Percentiles rank a stretch among this genome's conserved stretches.
These are phyloP conservation scores for Malbranchea zuffiana DNA, from an alignment of 2,329 filamentous ascomycete genomes.

Conservation along the genomic window DNA sequence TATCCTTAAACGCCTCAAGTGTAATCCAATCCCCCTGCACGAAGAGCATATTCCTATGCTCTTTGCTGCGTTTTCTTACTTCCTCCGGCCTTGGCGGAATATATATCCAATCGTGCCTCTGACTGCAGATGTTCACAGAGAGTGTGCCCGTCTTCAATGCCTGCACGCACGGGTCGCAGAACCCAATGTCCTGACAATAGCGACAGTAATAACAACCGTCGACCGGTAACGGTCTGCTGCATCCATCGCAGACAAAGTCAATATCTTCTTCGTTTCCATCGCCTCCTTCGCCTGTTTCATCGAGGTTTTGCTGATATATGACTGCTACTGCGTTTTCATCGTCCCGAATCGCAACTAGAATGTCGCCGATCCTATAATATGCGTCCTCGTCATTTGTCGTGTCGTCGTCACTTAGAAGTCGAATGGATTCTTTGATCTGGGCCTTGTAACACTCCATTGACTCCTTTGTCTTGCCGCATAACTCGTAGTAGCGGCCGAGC, in stretches of 20 bases:
- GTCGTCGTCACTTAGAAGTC: slow-evolving; percentile 12
- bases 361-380: neutral
- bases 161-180: slow-evolving; percentile 11
- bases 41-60: no score
- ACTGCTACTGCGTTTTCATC: slow-evolving; percentile 1
- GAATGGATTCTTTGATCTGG: slow-evolving; percentile 7
- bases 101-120: slow-evolving; percentile 10
- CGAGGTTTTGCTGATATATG: neutral
- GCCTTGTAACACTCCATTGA: slow-evolving; percentile 8
- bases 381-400: slow-evolving; percentile 9
- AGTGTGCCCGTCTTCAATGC: slow-evolving; percentile 8
- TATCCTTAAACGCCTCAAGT: no score
- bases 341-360: slow-evolving; percentile 1
- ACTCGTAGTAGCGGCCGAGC: slow-evolving; percentile 12
- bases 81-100: slow-evolving; percentile 4
- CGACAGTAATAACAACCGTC: slow-evolving; percentile 8
- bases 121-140: slow-evolving; percentile 9
- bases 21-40: no score
- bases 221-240: neutral
- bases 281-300: neutral
- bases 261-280: neutral
- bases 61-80: no score
- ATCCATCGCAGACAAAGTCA: slow-evolving; percentile 8
- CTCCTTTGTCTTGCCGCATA: slow-evolving; percentile 10
- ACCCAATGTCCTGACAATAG: slow-evolving; percentile 11